phyloP scores from a whole-genome alignment of 352 stramenopile genomes.

The Albugo candida region DNA sequence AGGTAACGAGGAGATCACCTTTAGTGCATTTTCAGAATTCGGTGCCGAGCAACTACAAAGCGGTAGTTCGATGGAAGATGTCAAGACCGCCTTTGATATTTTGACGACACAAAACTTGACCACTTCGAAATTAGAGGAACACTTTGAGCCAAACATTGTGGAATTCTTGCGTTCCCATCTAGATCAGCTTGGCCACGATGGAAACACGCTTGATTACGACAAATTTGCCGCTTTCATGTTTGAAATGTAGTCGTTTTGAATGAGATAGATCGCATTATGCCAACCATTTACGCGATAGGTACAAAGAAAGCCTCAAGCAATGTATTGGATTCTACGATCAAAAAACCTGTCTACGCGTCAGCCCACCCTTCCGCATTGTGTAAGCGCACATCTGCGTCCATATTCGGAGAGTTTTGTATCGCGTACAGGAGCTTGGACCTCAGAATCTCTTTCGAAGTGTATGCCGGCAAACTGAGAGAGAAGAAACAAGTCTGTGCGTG shows the following conservation, averaged over 20 bases:
- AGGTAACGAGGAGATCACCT: conserved; percentile 70
- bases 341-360: conserved; percentile 26
- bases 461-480: conserved; percentile 86
- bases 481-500: conserved; percentile 99
- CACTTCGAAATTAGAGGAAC: conserved; percentile 56
- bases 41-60: conserved; percentile 79
- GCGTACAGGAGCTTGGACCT: conserved; percentile 73
- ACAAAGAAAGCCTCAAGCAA: too few relatives aligned
- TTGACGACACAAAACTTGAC: conserved; percentile 52
- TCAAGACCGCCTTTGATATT: conserved; percentile 64
- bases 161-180: conserved; percentile 72
- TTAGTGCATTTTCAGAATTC: conserved; percentile 71
- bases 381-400: conserved; percentile 77
- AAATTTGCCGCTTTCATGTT: conserved; percentile 72
- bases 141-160: conserved; percentile 48
- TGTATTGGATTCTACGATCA: background rate
- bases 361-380: conserved; percentile 84
- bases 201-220: conserved; percentile 39
- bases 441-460: conserved; percentile 70
- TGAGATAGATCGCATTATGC: too few relatives aligned
- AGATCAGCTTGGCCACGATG: conserved; percentile 21
- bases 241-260: conserved; percentile 25
- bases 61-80: conserved; percentile 63
- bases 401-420: conserved; percentile 88
- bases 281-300: too few relatives aligned